Evolutionary conservation across 2,329 filamentous ascomycete genomes (phyloP).

Genomic region (Aspergillus calidoustus): DNA sequence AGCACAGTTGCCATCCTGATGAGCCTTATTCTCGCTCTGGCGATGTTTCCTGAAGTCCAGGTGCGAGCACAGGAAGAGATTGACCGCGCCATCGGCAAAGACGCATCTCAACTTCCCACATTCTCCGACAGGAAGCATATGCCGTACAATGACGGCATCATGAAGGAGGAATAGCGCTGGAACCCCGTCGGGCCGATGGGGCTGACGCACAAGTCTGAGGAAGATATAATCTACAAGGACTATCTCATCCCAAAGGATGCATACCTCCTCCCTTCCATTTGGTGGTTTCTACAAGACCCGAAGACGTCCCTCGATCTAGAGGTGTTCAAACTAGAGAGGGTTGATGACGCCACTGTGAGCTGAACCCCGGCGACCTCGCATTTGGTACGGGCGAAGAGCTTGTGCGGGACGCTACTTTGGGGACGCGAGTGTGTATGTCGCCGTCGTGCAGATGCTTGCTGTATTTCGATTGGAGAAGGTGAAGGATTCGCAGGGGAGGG

Average conservation of each 20-base stretch:
- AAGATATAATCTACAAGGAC: conserved; percentile 33
- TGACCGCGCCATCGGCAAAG: conserved; percentile 41
- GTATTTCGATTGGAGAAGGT: conserved; percentile 51
- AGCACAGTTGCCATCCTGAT: conserved; percentile 50
- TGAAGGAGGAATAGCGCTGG: conserved; percentile 46
- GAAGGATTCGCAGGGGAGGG: conserved; percentile 36
- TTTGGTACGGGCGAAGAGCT: conserved; percentile 50
- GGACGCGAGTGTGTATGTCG: conserved; percentile 47
- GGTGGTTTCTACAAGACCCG: conserved; percentile 45
- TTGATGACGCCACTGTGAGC: conserved; percentile 42
- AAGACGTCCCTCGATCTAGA: conserved; percentile 40
- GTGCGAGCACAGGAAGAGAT: conserved; percentile 54
- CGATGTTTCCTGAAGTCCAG: conserved; percentile 57
- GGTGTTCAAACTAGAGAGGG: conserved; percentile 51
- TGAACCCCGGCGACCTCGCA: conserved; percentile 36
- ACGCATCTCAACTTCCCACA: conserved; percentile 33
- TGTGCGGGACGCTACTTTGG: conserved; percentile 51
- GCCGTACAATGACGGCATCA: conserved; percentile 42
- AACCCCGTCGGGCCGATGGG: conserved; percentile 40
- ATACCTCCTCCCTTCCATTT: conserved; percentile 41
- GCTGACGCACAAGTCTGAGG: conserved; percentile 33
- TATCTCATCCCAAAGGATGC: conserved; percentile 42
- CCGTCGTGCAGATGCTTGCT: conserved; percentile 51
- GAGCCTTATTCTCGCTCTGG: conserved; percentile 58
- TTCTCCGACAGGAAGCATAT: conserved; percentile 44